Evolutionary conservation across 805 yeast genomes (phyloP).

Genomic region (Teunomyces cretensis): DNA sequence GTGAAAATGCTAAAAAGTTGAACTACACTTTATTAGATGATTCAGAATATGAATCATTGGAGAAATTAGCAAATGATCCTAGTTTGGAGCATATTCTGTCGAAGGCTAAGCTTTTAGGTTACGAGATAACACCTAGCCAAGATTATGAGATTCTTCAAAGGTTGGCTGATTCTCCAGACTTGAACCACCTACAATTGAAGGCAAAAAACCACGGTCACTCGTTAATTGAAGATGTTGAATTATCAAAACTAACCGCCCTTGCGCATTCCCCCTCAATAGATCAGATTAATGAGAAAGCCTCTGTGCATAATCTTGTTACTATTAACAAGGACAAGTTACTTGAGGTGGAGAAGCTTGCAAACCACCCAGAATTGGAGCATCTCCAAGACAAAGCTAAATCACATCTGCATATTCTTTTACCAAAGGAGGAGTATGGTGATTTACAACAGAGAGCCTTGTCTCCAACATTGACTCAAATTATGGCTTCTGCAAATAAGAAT

Average conservation of each 20-base stretch:
- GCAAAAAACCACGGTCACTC: conserved; percentile 10
- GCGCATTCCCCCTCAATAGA: conserved; percentile 17
- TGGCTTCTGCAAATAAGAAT: conserved; percentile 11
- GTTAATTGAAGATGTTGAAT: conserved; percentile 6
- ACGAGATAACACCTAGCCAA: conserved; percentile 14
- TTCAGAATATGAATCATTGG: conserved; percentile 5
- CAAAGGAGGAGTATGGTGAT: conserved; percentile 2
- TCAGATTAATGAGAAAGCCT: conserved; percentile 15
- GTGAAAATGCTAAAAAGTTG: conserved; percentile 5
- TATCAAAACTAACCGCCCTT: conserved; percentile 10
- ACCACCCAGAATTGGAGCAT: conserved; percentile 13
- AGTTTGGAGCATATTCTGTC: conserved; percentile 10
- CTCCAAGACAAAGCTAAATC: conserved; percentile 8
- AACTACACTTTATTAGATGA: conserved; percentile 4
- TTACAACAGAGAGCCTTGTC: conserved; percentile 11
- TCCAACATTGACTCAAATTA: conserved; percentile 20
- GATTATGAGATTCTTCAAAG: conserved; percentile 17
- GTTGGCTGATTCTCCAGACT: conserved; percentile 14
- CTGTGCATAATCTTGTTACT: conserved; percentile 13
- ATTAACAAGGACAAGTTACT: conserved; percentile 14
- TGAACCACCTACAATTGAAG: conserved; percentile 8
- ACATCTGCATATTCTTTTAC: conserved; percentile 8
- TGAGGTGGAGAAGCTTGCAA: conserved; percentile 16
- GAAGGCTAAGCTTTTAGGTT: conserved; percentile 5
- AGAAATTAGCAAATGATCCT: conserved; percentile 14